These are phyloP conservation scores for Arthromyces matolae DNA, from an alignment of 768 basidiomycete genomes.

Conservation along the genomic window DNA sequence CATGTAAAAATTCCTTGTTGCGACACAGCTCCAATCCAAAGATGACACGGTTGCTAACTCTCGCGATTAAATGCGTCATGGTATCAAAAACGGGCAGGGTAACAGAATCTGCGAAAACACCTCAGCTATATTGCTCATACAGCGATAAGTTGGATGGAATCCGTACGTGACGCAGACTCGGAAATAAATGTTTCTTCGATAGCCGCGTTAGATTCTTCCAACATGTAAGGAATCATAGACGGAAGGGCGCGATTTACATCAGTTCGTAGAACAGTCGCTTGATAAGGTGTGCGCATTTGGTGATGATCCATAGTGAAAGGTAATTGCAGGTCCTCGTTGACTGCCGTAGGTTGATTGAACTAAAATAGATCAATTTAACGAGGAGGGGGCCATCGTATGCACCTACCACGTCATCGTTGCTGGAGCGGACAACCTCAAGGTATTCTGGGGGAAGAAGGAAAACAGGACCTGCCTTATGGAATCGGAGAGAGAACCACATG, in stretches of 20 bases:
- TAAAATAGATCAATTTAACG: conserved; percentile 7
- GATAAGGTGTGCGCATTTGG: conserved; percentile 32
- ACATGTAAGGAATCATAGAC: conserved; percentile 32
- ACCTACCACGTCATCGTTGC: conserved; percentile 31
- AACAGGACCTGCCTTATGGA: conserved; percentile 32
- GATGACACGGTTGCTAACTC: conserved; percentile 37
- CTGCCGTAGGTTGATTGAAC: conserved; percentile 33
- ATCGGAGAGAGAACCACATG: too few relatives aligned
- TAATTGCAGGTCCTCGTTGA: conserved; percentile 34
- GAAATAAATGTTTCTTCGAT: conserved; percentile 28
- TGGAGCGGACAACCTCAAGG: conserved; percentile 27
- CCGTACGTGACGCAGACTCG: too few relatives aligned
- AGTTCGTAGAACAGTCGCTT: conserved; percentile 31
- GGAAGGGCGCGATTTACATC: conserved; percentile 35
- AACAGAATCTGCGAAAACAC: conserved; percentile 20
- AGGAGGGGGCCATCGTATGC: background rate
- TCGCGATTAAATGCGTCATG: conserved; percentile 35
- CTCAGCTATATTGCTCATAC: too few relatives aligned
- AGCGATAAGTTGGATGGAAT: too few relatives aligned
- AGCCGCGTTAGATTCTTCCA: conserved; percentile 32
- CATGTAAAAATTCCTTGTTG: conserved; percentile 30
- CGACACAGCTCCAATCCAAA: conserved; percentile 34
- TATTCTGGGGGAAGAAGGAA: conserved; percentile 32
- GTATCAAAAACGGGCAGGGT: conserved; percentile 30
- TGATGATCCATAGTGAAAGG: conserved; percentile 35